Conservation (phyloP, 192 early-diverging fungal species). For the Coemansia sp. region DNA sequence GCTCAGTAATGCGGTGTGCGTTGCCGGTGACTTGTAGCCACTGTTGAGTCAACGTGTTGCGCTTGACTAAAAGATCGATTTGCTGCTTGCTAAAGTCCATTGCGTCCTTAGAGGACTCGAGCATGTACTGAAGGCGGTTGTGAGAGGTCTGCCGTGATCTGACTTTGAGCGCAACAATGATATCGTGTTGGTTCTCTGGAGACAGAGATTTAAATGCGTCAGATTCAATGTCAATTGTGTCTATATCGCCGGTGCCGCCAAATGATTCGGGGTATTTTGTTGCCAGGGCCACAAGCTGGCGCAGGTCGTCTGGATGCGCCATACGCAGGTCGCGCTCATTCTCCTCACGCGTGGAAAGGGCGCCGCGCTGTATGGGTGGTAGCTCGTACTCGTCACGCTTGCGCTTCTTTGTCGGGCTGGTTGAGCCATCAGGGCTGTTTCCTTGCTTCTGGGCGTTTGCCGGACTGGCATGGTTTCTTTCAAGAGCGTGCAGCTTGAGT, state of each 20-base stretch:
- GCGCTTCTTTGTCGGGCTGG: slow-evolving; percentile 46
- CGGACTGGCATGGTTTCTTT: slow-evolving; percentile 3
- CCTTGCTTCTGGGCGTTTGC: not conserved
- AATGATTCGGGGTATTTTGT: slow-evolving; percentile 37
- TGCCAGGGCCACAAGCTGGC: slow-evolving; percentile 32
- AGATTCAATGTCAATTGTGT: slow-evolving; percentile 77
- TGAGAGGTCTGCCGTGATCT: slow-evolving; percentile 78
- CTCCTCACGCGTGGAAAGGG: slow-evolving; percentile 31
- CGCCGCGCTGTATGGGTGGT: slow-evolving; percentile 22
- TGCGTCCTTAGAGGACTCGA: slow-evolving; percentile 65
- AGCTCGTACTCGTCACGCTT: slow-evolving; percentile 57
- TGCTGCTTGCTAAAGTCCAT: slow-evolving; percentile 90
- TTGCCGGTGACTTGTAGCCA: slow-evolving; percentile 57
- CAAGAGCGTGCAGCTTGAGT: slow-evolving; percentile 69
- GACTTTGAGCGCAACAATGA: slow-evolving; percentile 84
- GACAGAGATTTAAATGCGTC: slow-evolving; percentile 72
- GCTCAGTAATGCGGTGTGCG: slow-evolving; percentile 20
- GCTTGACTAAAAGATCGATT: slow-evolving; percentile 76
- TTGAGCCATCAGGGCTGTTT: not conserved
- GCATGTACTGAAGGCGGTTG: slow-evolving; percentile 71
- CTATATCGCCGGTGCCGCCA: slow-evolving; percentile 46
- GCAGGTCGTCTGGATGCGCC: slow-evolving; percentile 50
- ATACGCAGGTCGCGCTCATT: slow-evolving; percentile 44
- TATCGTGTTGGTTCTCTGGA: slow-evolving; percentile 86
- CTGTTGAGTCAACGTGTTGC: slow-evolving; percentile 86